A percentile compares a stretch with the other conserved stretches of the same genome.
Conservation (phyloP, 2,329 filamentous ascomycete species). For the Chaetothyriales sp. region DNA sequence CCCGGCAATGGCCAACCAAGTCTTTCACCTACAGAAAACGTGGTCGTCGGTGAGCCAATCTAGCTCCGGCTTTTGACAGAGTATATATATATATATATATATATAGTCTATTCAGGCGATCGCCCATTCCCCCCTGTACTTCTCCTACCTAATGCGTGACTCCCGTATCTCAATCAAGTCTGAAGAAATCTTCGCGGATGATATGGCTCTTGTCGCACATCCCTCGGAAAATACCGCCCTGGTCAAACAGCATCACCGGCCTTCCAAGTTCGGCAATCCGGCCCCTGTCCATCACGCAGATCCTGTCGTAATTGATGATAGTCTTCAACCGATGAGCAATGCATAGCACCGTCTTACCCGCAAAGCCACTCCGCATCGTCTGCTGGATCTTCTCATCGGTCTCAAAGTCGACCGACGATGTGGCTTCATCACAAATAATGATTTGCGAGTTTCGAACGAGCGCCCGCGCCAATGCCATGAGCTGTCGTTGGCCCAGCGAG, state of each 20-base stretch:
- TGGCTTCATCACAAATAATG: conserved; percentile 95
- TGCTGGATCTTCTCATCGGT: conserved; percentile 90
- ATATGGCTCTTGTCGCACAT: conserved; percentile 89
- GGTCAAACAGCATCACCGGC: conserved; percentile 59
- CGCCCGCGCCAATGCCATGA: conserved; percentile 86
- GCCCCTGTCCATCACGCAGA: conserved; percentile 91
- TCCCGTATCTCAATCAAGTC: conserved; percentile 2
- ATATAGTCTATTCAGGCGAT: no score
- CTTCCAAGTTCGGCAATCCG: conserved; percentile 73
- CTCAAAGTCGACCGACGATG: conserved; percentile 84
- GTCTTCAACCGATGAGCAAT: conserved; percentile 88
- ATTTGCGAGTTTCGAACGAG: conserved; percentile 78
- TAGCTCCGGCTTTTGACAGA: no score
- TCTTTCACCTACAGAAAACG: no score
- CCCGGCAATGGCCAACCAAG: no score
- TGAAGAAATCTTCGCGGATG: conserved; percentile 27
- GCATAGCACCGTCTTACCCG: conserved; percentile 74
- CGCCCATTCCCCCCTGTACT: no score
- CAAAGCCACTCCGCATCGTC: conserved; percentile 74
- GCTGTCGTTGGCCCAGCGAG: conserved; percentile 82
- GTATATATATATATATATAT: no score
- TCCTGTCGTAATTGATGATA: conserved; percentile 86
- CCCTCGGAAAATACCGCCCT: conserved; percentile 64
- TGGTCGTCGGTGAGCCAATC: no score
- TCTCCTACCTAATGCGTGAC: background rate